A percentile compares a stretch with the other conserved stretches of the same genome.
Conservation (phyloP, 306 rosid species). For the Rubus idaeus region DNA sequence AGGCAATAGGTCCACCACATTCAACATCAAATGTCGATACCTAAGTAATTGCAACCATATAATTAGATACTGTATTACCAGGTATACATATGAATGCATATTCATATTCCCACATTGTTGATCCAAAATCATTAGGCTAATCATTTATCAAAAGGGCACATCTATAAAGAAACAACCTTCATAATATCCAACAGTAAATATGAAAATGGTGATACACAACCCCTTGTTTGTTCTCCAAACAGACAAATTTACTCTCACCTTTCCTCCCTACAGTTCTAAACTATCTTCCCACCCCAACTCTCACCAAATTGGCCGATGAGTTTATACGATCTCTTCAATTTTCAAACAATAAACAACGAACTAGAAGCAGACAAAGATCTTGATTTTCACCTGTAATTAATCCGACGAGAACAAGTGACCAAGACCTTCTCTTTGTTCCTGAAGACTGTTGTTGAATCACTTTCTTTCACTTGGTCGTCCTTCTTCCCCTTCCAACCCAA, state of each 20-base stretch:
- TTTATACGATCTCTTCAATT: neutral
- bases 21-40: conserved; percentile 96
- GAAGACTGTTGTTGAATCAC: conserved; percentile 37
- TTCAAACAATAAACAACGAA: neutral
- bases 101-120: neutral
- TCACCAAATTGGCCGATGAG: neutral
- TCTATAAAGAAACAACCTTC: neutral
- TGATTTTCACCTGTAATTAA: conserved; percentile 57
- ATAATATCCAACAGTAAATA: too few relatives aligned
- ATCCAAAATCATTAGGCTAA: neutral
- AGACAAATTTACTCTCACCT: too few relatives aligned
- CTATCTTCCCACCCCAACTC: too few relatives aligned
- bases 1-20: conserved; percentile 82
- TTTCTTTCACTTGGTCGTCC: conserved; percentile 16
- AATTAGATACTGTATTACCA: neutral
- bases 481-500: conserved; percentile 71
- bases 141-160: conserved; percentile 1
- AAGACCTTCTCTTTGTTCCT: conserved; percentile 93
- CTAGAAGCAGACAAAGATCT: neutral
- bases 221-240: too few relatives aligned
- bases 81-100: neutral
- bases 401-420: conserved; percentile 93
- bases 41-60: conserved; percentile 24
- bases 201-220: too few relatives aligned
- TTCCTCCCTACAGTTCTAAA: too few relatives aligned